A percentile compares a stretch with the other conserved stretches of the same genome.
These are phyloP conservation scores for Pyrenophora tritici-repentis DNA, from an alignment of 2,329 filamentous ascomycete species.

Conservation along the genomic window DNA sequence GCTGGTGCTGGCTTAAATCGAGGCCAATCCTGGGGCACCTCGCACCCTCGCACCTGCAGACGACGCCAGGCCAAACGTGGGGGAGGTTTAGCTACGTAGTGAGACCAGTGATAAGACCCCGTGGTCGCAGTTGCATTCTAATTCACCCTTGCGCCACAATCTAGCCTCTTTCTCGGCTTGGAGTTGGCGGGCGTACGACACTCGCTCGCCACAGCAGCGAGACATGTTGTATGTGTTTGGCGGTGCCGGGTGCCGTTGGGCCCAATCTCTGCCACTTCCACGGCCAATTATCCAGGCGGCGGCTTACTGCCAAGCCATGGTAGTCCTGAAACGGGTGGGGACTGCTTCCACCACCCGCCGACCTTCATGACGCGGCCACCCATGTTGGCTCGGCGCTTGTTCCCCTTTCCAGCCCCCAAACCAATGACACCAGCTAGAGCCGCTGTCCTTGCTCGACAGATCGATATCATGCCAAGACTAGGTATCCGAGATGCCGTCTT, in stretches of 20 bases:
- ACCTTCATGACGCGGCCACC: conserved; percentile 37
- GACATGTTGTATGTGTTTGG: too few species aligned
- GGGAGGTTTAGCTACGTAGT: neutral
- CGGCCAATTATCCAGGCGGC: conserved; percentile 7
- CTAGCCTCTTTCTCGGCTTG: neutral
- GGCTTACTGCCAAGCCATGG: conserved; percentile 24
- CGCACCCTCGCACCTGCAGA: too few species aligned
- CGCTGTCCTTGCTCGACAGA: conserved; percentile 27
- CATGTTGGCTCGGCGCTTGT: conserved; percentile 27
- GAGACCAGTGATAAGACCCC: too few species aligned
- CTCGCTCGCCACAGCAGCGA: conserved; percentile 5
- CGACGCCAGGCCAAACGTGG: neutral
- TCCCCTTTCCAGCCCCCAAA: conserved; percentile 23
- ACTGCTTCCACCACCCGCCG: conserved; percentile 21
- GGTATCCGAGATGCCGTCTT: conserved; percentile 42
- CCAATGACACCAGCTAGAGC: conserved; percentile 27
- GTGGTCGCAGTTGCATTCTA: neutral
- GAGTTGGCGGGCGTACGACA: too few species aligned
- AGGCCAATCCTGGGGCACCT: too few species aligned
- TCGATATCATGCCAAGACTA: conserved; percentile 35
- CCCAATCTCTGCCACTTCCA: too few species aligned
- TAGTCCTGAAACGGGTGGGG: conserved; percentile 31
- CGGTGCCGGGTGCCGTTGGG: too few species aligned
- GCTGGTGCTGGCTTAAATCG: too few species aligned
- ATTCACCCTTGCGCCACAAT: neutral